Percentiles rank a stretch among this genome's conserved stretches.
Conservation (phyloP, 139 green algal genomes). For the Haematococcus sp. region DNA sequence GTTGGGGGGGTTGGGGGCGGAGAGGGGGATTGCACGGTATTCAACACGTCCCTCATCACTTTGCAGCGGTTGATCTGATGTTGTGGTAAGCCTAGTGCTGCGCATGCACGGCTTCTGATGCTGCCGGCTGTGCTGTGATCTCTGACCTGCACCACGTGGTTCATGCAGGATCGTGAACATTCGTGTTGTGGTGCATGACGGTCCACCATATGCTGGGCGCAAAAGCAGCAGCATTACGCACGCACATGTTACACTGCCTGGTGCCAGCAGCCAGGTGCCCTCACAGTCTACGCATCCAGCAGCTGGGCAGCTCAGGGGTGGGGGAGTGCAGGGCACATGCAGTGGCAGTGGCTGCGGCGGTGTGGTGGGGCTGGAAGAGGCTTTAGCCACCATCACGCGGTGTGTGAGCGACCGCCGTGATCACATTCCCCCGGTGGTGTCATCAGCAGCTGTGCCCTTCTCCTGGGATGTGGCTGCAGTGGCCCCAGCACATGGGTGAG, state of each 20-base stretch:
- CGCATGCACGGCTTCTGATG: too few species aligned
- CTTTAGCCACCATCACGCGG: conserved; percentile 39
- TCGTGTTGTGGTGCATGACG: too few species aligned
- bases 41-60: too few species aligned
- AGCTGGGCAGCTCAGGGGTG: neutral
- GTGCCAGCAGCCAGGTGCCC: too few species aligned
- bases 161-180: neutral
- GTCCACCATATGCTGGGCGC: too few species aligned
- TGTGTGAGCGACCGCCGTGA: conserved; percentile 81
- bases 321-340: neutral
- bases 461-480: conserved; percentile 80
- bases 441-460: conserved; percentile 67
- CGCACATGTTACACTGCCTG: too few species aligned
- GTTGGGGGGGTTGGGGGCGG: neutral
- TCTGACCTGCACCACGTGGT: neutral
- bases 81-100: too few species aligned
- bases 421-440: conserved; percentile 88
- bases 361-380: conserved; percentile 42
- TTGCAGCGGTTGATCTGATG: too few species aligned
- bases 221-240: too few species aligned
- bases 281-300: neutral
- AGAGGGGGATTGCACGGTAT: too few species aligned
- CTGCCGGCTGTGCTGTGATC: neutral
- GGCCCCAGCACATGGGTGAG: neutral
- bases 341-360: neutral